Percentiles rank a stretch among this genome's conserved stretches.
Conservation (phyloP, 495 filamentous ascomycete genomes). For the Aspergillus cristatus region DNA sequence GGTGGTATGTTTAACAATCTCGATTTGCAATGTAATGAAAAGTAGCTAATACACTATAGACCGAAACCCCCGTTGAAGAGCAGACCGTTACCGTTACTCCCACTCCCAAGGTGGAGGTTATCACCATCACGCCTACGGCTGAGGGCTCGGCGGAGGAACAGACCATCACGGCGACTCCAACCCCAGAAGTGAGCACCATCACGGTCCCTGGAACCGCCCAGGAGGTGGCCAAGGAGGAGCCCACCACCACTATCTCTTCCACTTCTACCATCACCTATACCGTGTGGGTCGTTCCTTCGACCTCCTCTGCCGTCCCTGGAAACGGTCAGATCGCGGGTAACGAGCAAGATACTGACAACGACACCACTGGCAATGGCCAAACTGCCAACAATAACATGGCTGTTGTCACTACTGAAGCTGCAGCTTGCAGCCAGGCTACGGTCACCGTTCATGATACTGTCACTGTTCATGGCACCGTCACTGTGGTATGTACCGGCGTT, state of each 20-base stretch:
- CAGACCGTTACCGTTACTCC: too few species aligned
- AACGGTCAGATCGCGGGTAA: slow-evolving; percentile 6
- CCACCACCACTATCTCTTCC: slow-evolving; percentile 14
- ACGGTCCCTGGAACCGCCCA: not conserved
- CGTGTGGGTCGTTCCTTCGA: slow-evolving; percentile 18
- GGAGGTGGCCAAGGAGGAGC: slow-evolving; percentile 1
- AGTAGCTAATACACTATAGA: too few species aligned
- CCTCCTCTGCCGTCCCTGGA: slow-evolving; percentile 6
- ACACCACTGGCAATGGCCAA: not conserved
- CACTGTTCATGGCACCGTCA: slow-evolving; percentile 25
- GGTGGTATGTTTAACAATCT: slow-evolving; percentile 20
- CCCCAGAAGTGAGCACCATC: not conserved
- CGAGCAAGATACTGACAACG: not conserved
- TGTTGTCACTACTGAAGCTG: too few species aligned
- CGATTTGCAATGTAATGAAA: too few species aligned
- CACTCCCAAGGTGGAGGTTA: not conserved
- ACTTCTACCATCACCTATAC: slow-evolving; percentile 24
- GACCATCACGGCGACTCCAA: too few species aligned
- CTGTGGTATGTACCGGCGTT: slow-evolving; percentile 27
- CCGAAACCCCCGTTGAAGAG: too few species aligned
- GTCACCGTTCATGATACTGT: slow-evolving; percentile 21
- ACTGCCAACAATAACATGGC: too few species aligned
- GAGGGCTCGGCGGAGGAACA: too few species aligned
- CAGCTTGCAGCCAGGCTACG: slow-evolving; percentile 11
- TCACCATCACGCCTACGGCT: too few species aligned